Evolutionary conservation across 164 flowering plant species (phyloP), one percentile per base, ranked within the genome.

Genomic region (Nymphaea colorata): DNA sequence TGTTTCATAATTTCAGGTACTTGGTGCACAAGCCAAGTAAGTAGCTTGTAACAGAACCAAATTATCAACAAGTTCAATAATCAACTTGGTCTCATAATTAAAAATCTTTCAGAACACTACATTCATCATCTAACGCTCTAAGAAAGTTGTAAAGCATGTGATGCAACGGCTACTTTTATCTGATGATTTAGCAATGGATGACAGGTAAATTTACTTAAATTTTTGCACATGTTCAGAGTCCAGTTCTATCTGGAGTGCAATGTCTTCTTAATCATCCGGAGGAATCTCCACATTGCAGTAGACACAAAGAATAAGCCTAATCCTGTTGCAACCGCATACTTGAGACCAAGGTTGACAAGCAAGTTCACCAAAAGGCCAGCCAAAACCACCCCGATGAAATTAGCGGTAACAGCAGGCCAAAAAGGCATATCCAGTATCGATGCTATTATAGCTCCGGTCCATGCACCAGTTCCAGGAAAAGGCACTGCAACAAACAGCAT

Each of bases 401-500:
- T 88, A 0, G 97, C 90, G 16, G 94, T 78, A 5, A 88, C 51
- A 55, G 82, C 99, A 55, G 87, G 68, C 99, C 94, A 94, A 71
- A 91, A 90, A 10, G 96, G 94, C 96, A 94, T 86, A 68, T 90
- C 94, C 10, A 94, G 87, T 66, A 94, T 68, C 6, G 97, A 89
- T 64, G 98, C 92, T 61, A 94, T 82, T 61, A 91, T 68, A 66
- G 99, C 99, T 60, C 96, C 99, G 3, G 97, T 88, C 97, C 97
- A 91, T 16, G 96, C 99, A 64, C 99, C 99, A 2, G 99, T 94
- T 64, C 99, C 98, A 55, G 97, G 99, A 59, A 94, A 94, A 44
- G 98, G 99, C 71, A 94, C 96, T 10, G 96, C 99, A 70, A 94
- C 96, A 77, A 94, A 94, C 64, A 94, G 82, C 99, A 94, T 91